Conservation (phyloP, 2,329 filamentous ascomycete species). For the Aureobasidium mangrovei region DNA sequence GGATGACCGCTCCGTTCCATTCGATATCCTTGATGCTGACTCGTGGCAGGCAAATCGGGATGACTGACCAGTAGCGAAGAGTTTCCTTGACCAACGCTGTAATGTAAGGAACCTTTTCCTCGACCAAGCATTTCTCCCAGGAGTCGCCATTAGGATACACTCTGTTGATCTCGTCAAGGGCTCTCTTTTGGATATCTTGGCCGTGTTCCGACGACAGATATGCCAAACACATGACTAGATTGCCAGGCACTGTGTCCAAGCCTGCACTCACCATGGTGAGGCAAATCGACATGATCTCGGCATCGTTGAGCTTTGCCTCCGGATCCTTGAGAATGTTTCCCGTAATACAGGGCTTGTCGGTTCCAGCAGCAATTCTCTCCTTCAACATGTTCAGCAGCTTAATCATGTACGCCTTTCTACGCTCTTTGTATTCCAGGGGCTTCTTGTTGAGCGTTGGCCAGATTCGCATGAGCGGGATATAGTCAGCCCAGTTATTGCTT, state of each 20-base stretch:
- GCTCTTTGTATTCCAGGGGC: constrained; percentile 56
- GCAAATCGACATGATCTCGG: constrained; percentile 71
- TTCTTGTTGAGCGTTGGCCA: constrained; percentile 53
- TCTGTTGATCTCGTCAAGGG: constrained; percentile 60
- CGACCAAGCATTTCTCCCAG: constrained; percentile 63
- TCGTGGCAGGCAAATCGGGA: constrained; percentile 68
- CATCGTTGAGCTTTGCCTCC: constrained; percentile 59
- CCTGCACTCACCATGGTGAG: constrained; percentile 75
- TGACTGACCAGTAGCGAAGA: constrained; percentile 69
- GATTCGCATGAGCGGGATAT: constrained; percentile 65
- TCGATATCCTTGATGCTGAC: constrained; percentile 63
- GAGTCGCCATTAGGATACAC: constrained; percentile 65
- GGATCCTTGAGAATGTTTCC: constrained; percentile 64
- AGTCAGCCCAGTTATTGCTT: constrained; percentile 74
- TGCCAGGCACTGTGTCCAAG: constrained; percentile 71
- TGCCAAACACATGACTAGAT: constrained; percentile 70
- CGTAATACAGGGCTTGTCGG: constrained; percentile 59
- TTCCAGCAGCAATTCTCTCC: constrained; percentile 52
- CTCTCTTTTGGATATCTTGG: constrained; percentile 60
- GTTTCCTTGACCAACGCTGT: constrained; percentile 72
- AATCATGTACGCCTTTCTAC: constrained; percentile 58
- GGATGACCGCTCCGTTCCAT: constrained; percentile 59
- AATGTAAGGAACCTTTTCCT: constrained; percentile 69
- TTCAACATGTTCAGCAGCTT: constrained; percentile 52
- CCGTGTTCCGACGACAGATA: constrained; percentile 61